Base-by-base conservation (phyloP, 192 early-diverging fungal species). In the Coemansia sp. region DNA sequence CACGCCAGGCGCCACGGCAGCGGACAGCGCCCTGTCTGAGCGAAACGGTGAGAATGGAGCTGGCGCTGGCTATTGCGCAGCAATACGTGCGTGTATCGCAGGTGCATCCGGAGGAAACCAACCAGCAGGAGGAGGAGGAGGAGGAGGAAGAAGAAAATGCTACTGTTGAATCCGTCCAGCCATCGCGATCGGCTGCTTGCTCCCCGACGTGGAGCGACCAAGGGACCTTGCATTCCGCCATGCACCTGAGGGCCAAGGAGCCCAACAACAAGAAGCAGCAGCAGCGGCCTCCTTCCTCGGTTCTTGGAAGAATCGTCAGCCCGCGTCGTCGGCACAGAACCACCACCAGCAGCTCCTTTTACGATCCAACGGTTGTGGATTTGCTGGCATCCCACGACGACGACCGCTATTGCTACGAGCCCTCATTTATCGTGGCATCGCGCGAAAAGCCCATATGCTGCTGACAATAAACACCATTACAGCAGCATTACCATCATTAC, bases 11-110 rank as follows among this genome's bases (percentile, higher is more conserved):
- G 19, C 15, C 46, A 8, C 19, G 6, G 18, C 18, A 39, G 47
- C 58, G 43, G 21, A 61, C 8, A 39, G 46, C 15, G n/a, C 58
- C 43, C 0, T 61, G 16, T 1, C 57, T 66, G 21, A 75, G 67
- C 67, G 65, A 63, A n/a, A 36, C 26, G 1, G 66, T 46, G 13
- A 70, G 70, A 15, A 73, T 79, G 77, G 52, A 63, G 19, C 37
- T 74, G 48, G 77, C 77, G 3, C 41, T 79, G 43, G 77, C 77
- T 4, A 66, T 79, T 26, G 77, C 77, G 6, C 65, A 71, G 48
- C 77, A 79, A 66, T 79, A 79, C 55, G 68, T 79, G 13, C 36
- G 72, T 6, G 63, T 72, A 18, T 68, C 76, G 11, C 62, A 65
- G 26, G 71, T 66, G 48, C 60, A 26, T 22, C 71, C 65, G 18